phyloP scores from a whole-genome alignment of 768 basidiomycete genomes.

The Phylloporus sp. region DNA sequence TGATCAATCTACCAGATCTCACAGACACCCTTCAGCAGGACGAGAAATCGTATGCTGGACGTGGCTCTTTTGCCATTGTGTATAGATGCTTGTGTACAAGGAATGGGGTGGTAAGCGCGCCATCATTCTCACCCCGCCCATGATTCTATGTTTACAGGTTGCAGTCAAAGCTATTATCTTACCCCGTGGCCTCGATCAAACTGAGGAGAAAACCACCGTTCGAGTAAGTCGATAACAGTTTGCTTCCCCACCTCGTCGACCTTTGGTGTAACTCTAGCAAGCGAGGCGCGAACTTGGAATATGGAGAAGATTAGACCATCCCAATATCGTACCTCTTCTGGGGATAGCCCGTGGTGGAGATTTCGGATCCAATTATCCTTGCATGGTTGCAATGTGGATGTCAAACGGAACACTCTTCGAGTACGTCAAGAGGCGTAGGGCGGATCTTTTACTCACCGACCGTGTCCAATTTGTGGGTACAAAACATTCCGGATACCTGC shows the following conservation, averaged over 20 bases:
- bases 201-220: neutral
- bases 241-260: neutral
- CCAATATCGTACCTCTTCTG: conserved; percentile 8
- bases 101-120: neutral
- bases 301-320: conserved; percentile 6
- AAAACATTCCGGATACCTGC: neutral
- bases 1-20: neutral
- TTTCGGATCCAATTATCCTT: conserved; percentile 3
- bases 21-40: neutral
- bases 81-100: neutral
- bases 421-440: neutral
- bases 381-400: conserved; percentile 11
- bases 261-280: neutral
- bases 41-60: neutral
- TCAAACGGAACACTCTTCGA: neutral
- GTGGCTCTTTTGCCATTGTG: neutral
- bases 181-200: neutral
- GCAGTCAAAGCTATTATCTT: conserved; percentile 2
- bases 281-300: conserved; percentile 3
- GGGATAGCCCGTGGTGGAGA: neutral
- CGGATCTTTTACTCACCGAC: neutral
- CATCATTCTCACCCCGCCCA: neutral
- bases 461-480: conserved; percentile 1
- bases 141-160: neutral
- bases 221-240: neutral